phyloP scores from a whole-genome alignment of 257 asterid species.

The Fraxinus americana region DNA sequence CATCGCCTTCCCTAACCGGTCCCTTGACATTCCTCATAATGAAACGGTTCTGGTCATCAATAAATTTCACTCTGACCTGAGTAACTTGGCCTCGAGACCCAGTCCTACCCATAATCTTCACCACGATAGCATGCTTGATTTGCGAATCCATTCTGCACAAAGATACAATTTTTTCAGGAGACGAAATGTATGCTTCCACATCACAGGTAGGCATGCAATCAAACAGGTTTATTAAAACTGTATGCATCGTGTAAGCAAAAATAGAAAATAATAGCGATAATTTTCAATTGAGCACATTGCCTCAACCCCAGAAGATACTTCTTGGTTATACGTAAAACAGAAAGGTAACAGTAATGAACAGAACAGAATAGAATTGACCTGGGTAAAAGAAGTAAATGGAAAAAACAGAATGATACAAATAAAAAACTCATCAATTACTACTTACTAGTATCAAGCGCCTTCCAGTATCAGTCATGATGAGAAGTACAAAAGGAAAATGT shows the following conservation, averaged over 20 bases:
- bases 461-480: neutral
- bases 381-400: neutral
- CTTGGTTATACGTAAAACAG: neutral
- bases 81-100: conserved; percentile 51
- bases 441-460: neutral
- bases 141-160: conserved; percentile 48
- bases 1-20: conserved; percentile 47
- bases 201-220: neutral
- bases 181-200: neutral
- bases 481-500: neutral
- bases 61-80: conserved; percentile 46
- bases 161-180: neutral
- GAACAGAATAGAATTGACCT: neutral
- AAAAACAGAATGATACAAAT: neutral
- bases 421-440: neutral
- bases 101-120: conserved; percentile 46
- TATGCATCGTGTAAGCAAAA: neutral
- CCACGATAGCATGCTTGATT: conserved; percentile 48
- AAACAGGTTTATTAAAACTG: neutral
- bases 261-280: too few relatives aligned
- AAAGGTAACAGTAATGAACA: too few relatives aligned
- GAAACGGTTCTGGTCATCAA: conserved; percentile 43
- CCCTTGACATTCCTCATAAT: conserved; percentile 51
- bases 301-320: neutral
- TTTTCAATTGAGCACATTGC: neutral